Evolutionary conservation across 345 rosid species (phyloP), one percentile per base, ranked within the genome.

Genomic region (Combretum micranthum): DNA sequence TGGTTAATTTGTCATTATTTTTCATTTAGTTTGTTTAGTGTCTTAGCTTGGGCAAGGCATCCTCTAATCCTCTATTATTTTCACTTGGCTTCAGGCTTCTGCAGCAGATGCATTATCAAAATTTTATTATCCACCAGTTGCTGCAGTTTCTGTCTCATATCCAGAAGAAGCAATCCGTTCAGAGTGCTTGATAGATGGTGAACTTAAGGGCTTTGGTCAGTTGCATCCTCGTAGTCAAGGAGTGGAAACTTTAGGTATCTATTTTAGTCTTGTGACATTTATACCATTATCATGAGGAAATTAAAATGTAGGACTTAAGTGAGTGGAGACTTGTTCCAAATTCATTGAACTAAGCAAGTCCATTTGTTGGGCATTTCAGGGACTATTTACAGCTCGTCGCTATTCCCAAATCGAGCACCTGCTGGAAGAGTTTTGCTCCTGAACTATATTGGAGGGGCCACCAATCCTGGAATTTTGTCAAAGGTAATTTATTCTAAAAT

Each of bases 151-250:
- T 42, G 26, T 94, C 68, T 85, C 97, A 53, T 94, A 94, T 69
- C 93, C 96, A 12, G 73, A 82, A 76, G 99, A 82, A 61, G 95
- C 96, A 67, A 81, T 94, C 69, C 81, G 84, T 48, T 56, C 67
- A 37, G 96, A 87, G 54, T 57, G 96, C 72, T 64, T 93, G 60
- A 75, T 85, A 57, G 96, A 85, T 63, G 87, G 88, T 66, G 90
- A 89, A 67, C 88, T 93, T 56, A 89, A 93, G 70, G 97, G 99
- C 14, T 94, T 90, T 63, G 99, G 99, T 53, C 97, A 87, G 69
- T 67, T 93, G 75, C 97, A 87, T 82, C 99, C 97, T 46, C 90
- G 97, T 56, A 93, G 90, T 59, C 99, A 93, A 80, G 94, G 96
- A 59, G 88, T 90, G 60, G 99, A 93, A 80, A 90, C 99, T 56